Base-by-base conservation (phyloP, 495 filamentous ascomycete species). In the Neurospora sp. region DNA sequence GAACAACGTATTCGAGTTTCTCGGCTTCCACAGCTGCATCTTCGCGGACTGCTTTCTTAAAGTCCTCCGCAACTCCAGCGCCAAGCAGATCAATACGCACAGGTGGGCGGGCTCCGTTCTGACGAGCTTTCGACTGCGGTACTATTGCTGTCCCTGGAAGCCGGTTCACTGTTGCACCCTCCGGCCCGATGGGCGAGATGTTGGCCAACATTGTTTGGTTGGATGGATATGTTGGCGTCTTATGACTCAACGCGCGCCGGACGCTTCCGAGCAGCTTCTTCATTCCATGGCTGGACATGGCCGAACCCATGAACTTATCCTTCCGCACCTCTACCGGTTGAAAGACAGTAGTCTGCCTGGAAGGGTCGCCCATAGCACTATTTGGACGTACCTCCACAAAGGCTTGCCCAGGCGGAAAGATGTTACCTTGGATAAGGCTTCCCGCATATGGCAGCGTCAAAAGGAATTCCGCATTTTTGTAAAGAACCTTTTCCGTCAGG, bases 261-360 rank as follows among this genome's bases (percentile, higher is more conserved):
- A 98, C 93, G 74, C 91, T 94, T 1, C 94, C 94, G 66, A 99
- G 86, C 4, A 98, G 84, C 75, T 90, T 96, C 80, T 90, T 93
- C 85, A 98, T 91, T 1, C 93, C 92, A 69, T 84, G 85, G 2
- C 86, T 83, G 7, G 86, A 86, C 86, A 87, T 87, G 74, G 85
- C 85, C 28, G 83, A 86, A 7, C 83, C 85, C 31, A 79, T 81
- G 28, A 73, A 69, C 74, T 81, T 84, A 71, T 79, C 81, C 72
- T 85, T 88, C 69, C 77, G 77, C 71, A 71, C 70, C 39, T 80
- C 77, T 40, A 54, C 77, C 21, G 80, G 74, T 73, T 82, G 87
- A 78, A 88, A 84, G 38, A 87, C 62, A n/a, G 84, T 86, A 5
- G 84, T 86, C 45, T 86, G 81, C 43, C 85, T 82, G 17, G 77